Percentiles rank a stretch among this genome's conserved stretches.
Conservation (phyloP, 1,284 basidiomycete genomes). For the Marasmius fiardii region DNA sequence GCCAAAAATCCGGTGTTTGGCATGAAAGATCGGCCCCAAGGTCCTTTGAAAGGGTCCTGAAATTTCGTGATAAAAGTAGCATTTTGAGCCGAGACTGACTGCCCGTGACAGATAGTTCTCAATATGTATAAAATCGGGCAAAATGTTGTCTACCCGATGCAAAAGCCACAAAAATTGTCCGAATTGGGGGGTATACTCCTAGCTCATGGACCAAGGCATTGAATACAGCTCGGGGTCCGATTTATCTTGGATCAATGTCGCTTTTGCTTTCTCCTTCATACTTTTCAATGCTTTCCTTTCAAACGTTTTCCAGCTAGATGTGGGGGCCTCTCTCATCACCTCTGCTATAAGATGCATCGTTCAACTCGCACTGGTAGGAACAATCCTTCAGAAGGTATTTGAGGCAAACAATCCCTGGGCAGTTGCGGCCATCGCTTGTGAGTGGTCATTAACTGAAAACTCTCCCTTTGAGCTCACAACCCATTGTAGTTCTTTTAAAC, state of each 20-base stretch:
- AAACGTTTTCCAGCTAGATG: conserved; percentile 57
- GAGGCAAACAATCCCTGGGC: conserved; percentile 71
- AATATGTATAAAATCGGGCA: too few relatives aligned
- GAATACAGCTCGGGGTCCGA: too few relatives aligned
- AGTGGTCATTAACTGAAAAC: conserved; percentile 27
- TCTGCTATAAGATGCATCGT: conserved; percentile 72
- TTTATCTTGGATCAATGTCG: conserved; percentile 70
- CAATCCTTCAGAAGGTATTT: conserved; percentile 72
- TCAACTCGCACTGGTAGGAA: conserved; percentile 72
- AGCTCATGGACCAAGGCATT: too few relatives aligned
- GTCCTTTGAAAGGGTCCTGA: too few relatives aligned
- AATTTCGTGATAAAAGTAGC: too few relatives aligned
- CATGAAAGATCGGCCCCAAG: too few relatives aligned
- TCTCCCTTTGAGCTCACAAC: not conserved
- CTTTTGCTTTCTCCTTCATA: conserved; percentile 72
- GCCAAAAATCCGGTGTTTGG: too few relatives aligned
- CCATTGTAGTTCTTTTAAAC: conserved; percentile 56
- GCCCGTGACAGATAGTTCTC: too few relatives aligned
- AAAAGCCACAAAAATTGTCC: too few relatives aligned
- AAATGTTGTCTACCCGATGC: too few relatives aligned
- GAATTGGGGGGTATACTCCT: too few relatives aligned
- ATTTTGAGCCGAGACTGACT: too few relatives aligned
- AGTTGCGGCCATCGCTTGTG: conserved; percentile 70
- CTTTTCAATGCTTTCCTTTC: conserved; percentile 64
- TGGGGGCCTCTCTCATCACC: conserved; percentile 65